phyloP scores from a whole-genome alignment of 768 basidiomycete species.

The Clavulina sp. region DNA sequence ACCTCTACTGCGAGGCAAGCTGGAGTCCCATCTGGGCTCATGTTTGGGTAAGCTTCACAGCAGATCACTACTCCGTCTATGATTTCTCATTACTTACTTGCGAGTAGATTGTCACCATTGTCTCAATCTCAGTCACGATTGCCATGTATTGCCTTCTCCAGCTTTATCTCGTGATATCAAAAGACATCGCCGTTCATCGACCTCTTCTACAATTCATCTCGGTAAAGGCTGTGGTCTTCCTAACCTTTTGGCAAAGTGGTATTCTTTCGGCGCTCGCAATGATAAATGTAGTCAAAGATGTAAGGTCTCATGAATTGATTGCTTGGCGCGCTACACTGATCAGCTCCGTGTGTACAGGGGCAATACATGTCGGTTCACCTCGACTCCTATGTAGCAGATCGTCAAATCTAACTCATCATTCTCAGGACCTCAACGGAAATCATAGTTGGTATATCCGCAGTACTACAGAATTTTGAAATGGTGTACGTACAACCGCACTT shows the following conservation, averaged over 20 bases:
- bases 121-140: slow-evolving; percentile 53
- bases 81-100: neutral
- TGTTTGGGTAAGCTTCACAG: slow-evolving; percentile 32
- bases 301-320: slow-evolving; percentile 16
- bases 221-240: slow-evolving; percentile 58
- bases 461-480: slow-evolving; percentile 62
- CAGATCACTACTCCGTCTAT: neutral
- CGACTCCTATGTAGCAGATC: slow-evolving; percentile 2
- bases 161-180: slow-evolving; percentile 41
- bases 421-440: slow-evolving; percentile 55
- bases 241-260: slow-evolving; percentile 63
- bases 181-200: slow-evolving; percentile 35
- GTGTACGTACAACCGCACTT: slow-evolving; percentile 29
- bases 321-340: neutral
- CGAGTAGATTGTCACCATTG: slow-evolving; percentile 35
- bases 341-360: neutral
- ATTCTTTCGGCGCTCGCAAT: slow-evolving; percentile 38
- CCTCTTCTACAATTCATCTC: slow-evolving; percentile 54
- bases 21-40: slow-evolving; percentile 55
- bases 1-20: slow-evolving; percentile 55
- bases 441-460: slow-evolving; percentile 49
- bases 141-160: slow-evolving; percentile 69
- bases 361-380: slow-evolving; percentile 9
- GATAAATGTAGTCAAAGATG: slow-evolving; percentile 46
- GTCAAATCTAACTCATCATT: slow-evolving; percentile 31